Base-by-base conservation (phyloP, 768 basidiomycete genomes). In the Melanogaster broomeanus region DNA sequence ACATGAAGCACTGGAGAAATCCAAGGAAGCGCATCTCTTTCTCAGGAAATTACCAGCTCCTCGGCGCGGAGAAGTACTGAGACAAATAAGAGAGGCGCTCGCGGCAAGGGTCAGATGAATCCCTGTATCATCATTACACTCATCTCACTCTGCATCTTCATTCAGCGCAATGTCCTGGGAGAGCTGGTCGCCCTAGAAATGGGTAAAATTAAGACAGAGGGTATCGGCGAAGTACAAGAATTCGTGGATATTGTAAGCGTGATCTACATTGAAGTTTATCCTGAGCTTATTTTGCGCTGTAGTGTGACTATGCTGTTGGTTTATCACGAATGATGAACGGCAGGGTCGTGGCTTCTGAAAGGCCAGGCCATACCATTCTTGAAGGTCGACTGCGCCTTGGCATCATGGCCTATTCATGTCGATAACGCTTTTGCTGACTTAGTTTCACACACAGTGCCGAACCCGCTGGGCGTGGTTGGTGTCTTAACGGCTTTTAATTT, bases 401-500 rank as follows among this genome's bases (percentile, higher is more conserved):
- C n/a, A n/a, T n/a, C n/a, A 22, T 34, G 24, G 1, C 27, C 7
- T 33, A 39, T 47, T 27, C 42, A 43, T 39, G 18, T 49, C 53
- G 15, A 21, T 33, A 25, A 42, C 49, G 38, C 30, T 49, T 40
- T 38, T 42, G 19, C 50, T 45, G 18, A 60, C 28, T 28, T 57
- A 56, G 49, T 51, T 47, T 60, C 61, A 55, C 28, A 19, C 59
- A 10, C 67, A 93, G 92, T 96, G 4, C 90, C 95, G 9, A 97
- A 97, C 66, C 95, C 96, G 19, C 77, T 98, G 0, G 86, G 87
- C 10, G 75, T 84, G 3, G 76, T 88, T 9, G 84, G 77, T 27
- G 83, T 96, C 10, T 72, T 98, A 45, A 88, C 91, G 19, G 96
- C 96, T 0, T 98, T 97, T 77, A 98, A 98, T 69, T 98, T 98